These are phyloP conservation scores for Bipolaris victoriae DNA, from an alignment of 2,329 filamentous ascomycete species.

Conservation along the genomic window DNA sequence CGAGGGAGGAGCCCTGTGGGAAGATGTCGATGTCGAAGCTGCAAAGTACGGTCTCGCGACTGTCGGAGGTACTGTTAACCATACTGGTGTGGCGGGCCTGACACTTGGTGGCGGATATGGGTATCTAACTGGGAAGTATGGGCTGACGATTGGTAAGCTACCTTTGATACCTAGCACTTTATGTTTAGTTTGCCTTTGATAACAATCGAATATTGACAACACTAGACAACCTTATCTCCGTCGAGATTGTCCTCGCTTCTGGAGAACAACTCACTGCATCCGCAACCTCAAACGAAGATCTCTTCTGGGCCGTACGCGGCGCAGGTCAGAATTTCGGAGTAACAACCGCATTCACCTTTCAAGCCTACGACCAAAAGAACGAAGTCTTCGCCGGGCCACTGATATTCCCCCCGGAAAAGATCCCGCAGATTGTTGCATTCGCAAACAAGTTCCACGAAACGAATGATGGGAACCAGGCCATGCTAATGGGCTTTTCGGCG, in stretches of 20 bases:
- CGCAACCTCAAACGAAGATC: slow-evolving; percentile 27
- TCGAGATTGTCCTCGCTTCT: slow-evolving; percentile 44
- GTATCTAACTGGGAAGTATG: slow-evolving; percentile 60
- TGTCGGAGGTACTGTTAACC: slow-evolving; percentile 67
- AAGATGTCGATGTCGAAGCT: slow-evolving; percentile 60
- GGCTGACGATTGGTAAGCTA: slow-evolving; percentile 58
- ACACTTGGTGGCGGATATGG: slow-evolving; percentile 64
- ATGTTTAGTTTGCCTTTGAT: neutral
- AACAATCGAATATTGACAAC: neutral
- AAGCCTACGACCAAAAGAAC: slow-evolving; percentile 37
- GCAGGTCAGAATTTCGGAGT: slow-evolving; percentile 48
- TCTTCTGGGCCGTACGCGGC: slow-evolving; percentile 52
- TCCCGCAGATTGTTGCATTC: slow-evolving; percentile 36
- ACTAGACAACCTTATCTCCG: slow-evolving; percentile 48
- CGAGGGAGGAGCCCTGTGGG: slow-evolving; percentile 61
- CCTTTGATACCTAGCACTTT: neutral
- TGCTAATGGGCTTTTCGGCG: slow-evolving; percentile 35
- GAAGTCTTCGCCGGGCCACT: slow-evolving; percentile 48
- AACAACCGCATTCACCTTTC: slow-evolving; percentile 52
- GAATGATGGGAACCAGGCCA: slow-evolving; percentile 39
- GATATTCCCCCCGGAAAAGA: slow-evolving; percentile 42
- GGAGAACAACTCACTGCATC: slow-evolving; percentile 46
- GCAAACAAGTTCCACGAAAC: slow-evolving; percentile 38
- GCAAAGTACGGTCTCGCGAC: slow-evolving; percentile 61
- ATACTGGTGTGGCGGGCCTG: slow-evolving; percentile 67